These are phyloP conservation scores for Cornus kousa DNA, from an alignment of 148 eudicot genomes.

Conservation along the genomic window DNA sequence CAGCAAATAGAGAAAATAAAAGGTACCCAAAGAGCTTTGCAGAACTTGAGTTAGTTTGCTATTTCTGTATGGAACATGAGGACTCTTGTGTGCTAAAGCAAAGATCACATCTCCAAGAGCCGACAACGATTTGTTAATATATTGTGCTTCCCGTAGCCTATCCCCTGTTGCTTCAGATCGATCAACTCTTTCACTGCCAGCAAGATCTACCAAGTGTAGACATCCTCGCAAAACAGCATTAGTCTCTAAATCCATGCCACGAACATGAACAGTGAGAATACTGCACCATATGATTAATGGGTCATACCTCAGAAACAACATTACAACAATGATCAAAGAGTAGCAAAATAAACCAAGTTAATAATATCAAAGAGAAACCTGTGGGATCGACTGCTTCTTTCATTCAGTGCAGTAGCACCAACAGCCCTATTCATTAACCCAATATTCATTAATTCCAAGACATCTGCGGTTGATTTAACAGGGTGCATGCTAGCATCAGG, in stretches of 20 bases:
- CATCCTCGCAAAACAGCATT: slow-evolving; percentile 81
- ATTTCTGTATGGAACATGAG: slow-evolving; percentile 93
- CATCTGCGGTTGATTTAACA: slow-evolving; percentile 83
- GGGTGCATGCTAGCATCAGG: slow-evolving; percentile 98
- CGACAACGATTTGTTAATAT: slow-evolving; percentile 91
- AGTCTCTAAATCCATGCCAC: slow-evolving; percentile 78
- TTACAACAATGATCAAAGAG: not conserved
- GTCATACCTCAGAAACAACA: slow-evolving; percentile 4
- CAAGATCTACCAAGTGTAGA: slow-evolving; percentile 95
- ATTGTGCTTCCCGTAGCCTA: slow-evolving; percentile 88
- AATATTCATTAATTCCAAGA: slow-evolving; percentile 79
- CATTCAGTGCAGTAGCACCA: slow-evolving; percentile 91
- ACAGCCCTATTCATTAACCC: slow-evolving; percentile 95
- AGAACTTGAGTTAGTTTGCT: slow-evolving; percentile 98
- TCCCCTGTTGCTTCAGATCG: slow-evolving; percentile 96
- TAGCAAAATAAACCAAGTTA: not conserved
- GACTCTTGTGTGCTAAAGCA: slow-evolving; percentile 80
- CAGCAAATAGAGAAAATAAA: not conserved
- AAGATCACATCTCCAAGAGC: slow-evolving; percentile 95
- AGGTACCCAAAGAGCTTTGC: slow-evolving; percentile 85
- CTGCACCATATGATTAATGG: slow-evolving; percentile 38
- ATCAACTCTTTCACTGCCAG: slow-evolving; percentile 98
- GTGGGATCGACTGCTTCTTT: slow-evolving; percentile 98
- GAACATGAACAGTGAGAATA: slow-evolving; percentile 91
- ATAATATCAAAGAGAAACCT: slow-evolving; percentile 46